A percentile compares a stretch with the other conserved stretches of the same genome.
phyloP scores from a whole-genome alignment of 352 stramenopile species.

The Peronospora belbahrii region DNA sequence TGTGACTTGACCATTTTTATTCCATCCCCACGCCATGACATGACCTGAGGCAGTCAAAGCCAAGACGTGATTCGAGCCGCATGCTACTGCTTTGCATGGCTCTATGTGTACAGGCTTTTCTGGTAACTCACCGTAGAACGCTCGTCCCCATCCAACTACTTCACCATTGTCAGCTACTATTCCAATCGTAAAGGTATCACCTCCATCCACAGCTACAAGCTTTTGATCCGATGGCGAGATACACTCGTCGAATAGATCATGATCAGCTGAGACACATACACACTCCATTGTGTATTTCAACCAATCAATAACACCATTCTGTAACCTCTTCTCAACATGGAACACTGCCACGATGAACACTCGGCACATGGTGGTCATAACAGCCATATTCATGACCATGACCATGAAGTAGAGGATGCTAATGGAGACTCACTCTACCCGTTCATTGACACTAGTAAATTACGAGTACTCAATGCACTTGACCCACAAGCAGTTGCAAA shows the following conservation, averaged over 20 bases:
- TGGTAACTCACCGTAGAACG: slow-evolving; percentile 60
- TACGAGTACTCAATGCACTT: slow-evolving; percentile 69
- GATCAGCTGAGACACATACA: slow-evolving; percentile 11
- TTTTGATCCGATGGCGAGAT: neutral
- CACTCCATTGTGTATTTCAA: slow-evolving; percentile 25
- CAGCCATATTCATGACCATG: slow-evolving; percentile 47
- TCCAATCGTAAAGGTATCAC: slow-evolving; percentile 50
- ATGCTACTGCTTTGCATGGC: slow-evolving; percentile 36
- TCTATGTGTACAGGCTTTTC: neutral
- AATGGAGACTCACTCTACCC: slow-evolving; percentile 74
- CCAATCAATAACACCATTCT: slow-evolving; percentile 13
- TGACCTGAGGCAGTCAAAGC: slow-evolving; percentile 27
- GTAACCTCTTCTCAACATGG: slow-evolving; percentile 27
- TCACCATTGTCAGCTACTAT: slow-evolving; percentile 21
- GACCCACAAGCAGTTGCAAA: slow-evolving; percentile 50
- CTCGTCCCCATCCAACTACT: slow-evolving; percentile 50
- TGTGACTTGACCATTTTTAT: slow-evolving; percentile 34
- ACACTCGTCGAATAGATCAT: slow-evolving; percentile 36
- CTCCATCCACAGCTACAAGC: slow-evolving; percentile 31
- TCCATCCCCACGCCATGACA: slow-evolving; percentile 53
- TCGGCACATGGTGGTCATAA: slow-evolving; percentile 37
- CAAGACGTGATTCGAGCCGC: slow-evolving; percentile 54
- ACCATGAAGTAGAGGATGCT: slow-evolving; percentile 58
- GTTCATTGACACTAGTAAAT: slow-evolving; percentile 84
- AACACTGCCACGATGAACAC: slow-evolving; percentile 64